Conservation (phyloP, 176 grass and related monocot genomes). For the Secale cereale region DNA sequence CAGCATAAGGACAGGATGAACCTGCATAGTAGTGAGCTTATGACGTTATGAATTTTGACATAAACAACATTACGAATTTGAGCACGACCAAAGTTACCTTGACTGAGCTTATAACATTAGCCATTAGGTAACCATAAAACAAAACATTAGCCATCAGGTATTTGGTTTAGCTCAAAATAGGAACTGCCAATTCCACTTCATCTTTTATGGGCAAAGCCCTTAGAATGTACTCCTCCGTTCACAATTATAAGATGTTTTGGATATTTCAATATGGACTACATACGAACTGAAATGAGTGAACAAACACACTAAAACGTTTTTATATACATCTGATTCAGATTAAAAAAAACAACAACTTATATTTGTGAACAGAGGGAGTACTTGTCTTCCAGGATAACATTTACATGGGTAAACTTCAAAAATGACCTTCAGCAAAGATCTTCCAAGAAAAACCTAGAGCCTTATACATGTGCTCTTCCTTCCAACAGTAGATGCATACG, state of each 20-base stretch:
- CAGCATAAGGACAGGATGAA: constrained; percentile 86
- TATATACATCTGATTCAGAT: no score
- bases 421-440: background rate
- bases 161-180: background rate
- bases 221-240: background rate
- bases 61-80: background rate
- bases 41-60: background rate
- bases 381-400: background rate
- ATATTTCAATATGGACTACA: no score
- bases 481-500: background rate
- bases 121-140: background rate
- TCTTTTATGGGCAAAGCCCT: background rate
- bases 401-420: constrained; percentile 2
- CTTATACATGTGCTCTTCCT: background rate
- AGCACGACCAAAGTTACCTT: background rate
- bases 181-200: background rate
- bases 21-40: constrained; percentile 28
- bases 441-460: background rate
- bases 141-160: background rate
- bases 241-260: no score
- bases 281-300: no score
- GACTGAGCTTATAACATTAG: background rate
- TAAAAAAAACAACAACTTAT: no score
- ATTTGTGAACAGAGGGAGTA: background rate
- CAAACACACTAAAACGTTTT: no score